Evolutionary conservation across 108 stramenopile genomes (phyloP), one percentile per base, ranked within the genome.

Genomic region (Pinguiococcus pyrenoidosus): DNA sequence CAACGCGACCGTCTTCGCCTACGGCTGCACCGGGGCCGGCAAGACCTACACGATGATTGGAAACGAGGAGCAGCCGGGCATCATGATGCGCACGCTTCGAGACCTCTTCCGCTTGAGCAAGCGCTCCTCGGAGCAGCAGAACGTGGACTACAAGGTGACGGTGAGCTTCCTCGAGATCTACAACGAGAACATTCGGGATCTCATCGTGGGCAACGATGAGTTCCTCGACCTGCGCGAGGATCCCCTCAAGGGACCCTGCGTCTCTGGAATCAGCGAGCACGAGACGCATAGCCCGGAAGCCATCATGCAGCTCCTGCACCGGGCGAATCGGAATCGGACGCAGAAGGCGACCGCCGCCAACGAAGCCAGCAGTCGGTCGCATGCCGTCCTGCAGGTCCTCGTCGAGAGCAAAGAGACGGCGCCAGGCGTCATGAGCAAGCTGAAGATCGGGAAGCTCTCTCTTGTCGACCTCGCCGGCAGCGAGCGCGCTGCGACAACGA

Each of bases 401-500:
- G 55, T 56, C 14, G 49, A 67, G 39, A 51, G 68, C 32, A 49
- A 44, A 7, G 71, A 70, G 30, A 50, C 39, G 29, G 53, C 71
- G 2, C 68, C 57, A 7, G 64, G 59, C 23, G 51, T 59, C 2
- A 59, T 45, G 4, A 67, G 68, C 2, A 66, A 64, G 28, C 62
- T 69, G 25, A 64, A 68, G 2, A 50, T 75, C 36, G 71, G 74
- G 3, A 77, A 75, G 59, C 64, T 78, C 9, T 58, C 55, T 13
- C 40, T 78, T 20, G 83, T 93, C 14, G 79, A 80, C 46, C 72
- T 80, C 2, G 79, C 79, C 0, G 79, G 79, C 1, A 41, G 37
- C 1, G 79, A 80, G 60, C 41, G 79, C n/a, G 75, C 75, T 9
- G 65, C 72, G 25, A 51, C 52, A 2, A 77, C 78, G 34, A 51